These are phyloP conservation scores for Mariannaea sp. DNA, from an alignment of 2,329 filamentous ascomycete genomes.

Conservation along the genomic window DNA sequence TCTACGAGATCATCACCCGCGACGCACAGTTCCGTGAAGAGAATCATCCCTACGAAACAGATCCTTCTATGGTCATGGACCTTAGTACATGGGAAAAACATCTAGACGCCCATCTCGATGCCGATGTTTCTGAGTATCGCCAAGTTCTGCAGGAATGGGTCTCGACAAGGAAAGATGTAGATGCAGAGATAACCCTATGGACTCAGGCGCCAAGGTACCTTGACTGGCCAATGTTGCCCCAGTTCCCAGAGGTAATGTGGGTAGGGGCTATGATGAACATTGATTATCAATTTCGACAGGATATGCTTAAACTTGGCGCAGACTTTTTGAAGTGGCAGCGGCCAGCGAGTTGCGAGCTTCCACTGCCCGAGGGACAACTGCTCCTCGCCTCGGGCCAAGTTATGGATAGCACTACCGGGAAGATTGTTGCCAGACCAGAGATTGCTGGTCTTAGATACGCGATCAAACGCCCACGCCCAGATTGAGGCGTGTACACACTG, in stretches of 20 bases:
- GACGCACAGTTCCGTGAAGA: constrained; percentile 32
- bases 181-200: constrained; percentile 17
- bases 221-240: constrained; percentile 28
- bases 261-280: not conserved
- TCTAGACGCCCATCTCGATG: constrained; percentile 41
- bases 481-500: too few relatives aligned
- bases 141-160: constrained; percentile 36
- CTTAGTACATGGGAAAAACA: constrained; percentile 40
- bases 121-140: constrained; percentile 38
- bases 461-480: not conserved
- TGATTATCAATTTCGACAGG: not conserved
- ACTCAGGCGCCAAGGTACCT: constrained; percentile 28
- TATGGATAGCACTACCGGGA: not conserved
- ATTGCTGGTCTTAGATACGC: not conserved
- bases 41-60: constrained; percentile 32
- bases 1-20: constrained; percentile 46
- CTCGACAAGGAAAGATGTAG: not conserved
- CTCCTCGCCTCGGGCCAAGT: not conserved
- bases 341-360: not conserved
- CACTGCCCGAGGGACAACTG: not conserved
- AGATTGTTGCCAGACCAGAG: not conserved
- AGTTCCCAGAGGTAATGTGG: not conserved
- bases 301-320: not conserved
- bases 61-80: constrained; percentile 14
- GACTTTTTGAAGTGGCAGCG: not conserved